A percentile compares a stretch with the other conserved stretches of the same genome.
Conservation (phyloP, 2,329 filamentous ascomycete genomes). For the Zymoseptoria tritici region DNA sequence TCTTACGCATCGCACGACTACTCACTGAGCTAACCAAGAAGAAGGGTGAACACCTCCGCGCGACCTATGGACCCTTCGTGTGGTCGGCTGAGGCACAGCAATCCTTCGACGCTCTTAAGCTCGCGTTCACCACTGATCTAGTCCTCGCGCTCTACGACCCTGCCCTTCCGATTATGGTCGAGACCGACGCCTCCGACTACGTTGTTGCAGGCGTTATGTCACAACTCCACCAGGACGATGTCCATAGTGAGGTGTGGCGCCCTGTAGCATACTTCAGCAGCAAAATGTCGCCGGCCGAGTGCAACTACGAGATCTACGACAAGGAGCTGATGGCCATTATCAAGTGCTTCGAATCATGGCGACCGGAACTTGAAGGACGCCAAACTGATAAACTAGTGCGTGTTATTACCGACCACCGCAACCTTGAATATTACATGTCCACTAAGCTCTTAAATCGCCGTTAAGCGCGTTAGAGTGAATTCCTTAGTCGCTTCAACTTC, state of each 20-base stretch:
- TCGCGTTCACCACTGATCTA: background rate
- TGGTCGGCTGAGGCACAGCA: background rate
- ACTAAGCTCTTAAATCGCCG: slow-evolving; percentile 25
- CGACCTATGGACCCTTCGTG: background rate
- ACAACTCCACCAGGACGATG: background rate
- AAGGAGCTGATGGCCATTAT: slow-evolving; percentile 29
- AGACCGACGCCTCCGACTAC: slow-evolving; percentile 1
- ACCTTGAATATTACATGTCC: slow-evolving; percentile 26
- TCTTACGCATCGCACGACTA: background rate
- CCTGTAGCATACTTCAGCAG: slow-evolving; percentile 9
- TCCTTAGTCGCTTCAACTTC: slow-evolving; percentile 22
- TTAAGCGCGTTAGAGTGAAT: slow-evolving; percentile 23
- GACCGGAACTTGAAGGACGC: slow-evolving; percentile 16
- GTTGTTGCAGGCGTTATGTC: background rate
- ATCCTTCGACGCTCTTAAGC: background rate
- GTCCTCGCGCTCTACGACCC: background rate
- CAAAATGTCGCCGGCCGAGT: slow-evolving; percentile 6
- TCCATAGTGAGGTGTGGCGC: no score
- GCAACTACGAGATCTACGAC: slow-evolving; percentile 10
- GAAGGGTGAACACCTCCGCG: background rate
- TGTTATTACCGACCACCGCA: slow-evolving; percentile 26
- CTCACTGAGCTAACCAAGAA: background rate
- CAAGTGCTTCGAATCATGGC: slow-evolving; percentile 21
- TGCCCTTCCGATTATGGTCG: background rate
- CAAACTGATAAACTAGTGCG: slow-evolving; percentile 3